These are phyloP conservation scores for Agaricus bisporus DNA, from an alignment of 768 basidiomycete genomes.

Conservation along the genomic window DNA sequence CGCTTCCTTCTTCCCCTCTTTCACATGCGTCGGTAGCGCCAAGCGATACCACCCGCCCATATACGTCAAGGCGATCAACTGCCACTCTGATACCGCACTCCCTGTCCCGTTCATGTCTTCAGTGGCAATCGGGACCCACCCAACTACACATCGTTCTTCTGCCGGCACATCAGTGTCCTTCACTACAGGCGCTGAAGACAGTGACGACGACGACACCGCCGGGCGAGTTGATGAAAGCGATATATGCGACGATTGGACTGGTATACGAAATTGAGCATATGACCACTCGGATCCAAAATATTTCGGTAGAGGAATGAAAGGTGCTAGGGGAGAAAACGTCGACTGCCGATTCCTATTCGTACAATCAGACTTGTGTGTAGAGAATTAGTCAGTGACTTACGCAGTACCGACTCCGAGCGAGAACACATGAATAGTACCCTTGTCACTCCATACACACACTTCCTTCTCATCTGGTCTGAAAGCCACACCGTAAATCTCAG, in stretches of 20 bases:
- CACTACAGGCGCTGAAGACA: constrained; percentile 34
- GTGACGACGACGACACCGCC: constrained; percentile 24
- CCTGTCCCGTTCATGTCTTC: constrained; percentile 20
- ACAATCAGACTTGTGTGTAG: constrained; percentile 2
- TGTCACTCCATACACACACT: constrained; percentile 91
- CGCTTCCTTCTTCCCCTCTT: constrained; percentile 41
- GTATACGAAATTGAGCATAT: constrained; percentile 88
- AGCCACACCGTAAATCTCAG: constrained; percentile 85
- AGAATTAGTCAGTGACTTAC: constrained; percentile 36
- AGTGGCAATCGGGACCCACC: constrained; percentile 64
- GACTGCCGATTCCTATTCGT: constrained; percentile 73
- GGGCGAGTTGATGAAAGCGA: constrained; percentile 54
- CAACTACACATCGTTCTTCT: constrained; percentile 81
- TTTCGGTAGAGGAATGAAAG: constrained; percentile 78
- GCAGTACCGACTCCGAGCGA: constrained; percentile 59
- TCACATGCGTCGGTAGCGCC: constrained; percentile 52
- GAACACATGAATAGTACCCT: constrained; percentile 91
- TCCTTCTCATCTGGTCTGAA: constrained; percentile 85
- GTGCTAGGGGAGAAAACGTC: constrained; percentile 70
- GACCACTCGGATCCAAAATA: constrained; percentile 98
- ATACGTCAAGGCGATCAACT: constrained; percentile 82
- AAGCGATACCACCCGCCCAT: constrained; percentile 92
- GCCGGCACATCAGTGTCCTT: constrained; percentile 50
- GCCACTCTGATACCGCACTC: constrained; percentile 43
- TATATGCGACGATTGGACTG: constrained; percentile 77